A percentile compares a stretch with the other conserved stretches of the same genome.
Evolutionary conservation across 1,284 basidiomycete genomes (phyloP).

Genomic region (Filobasidium uniguttulatum): DNA sequence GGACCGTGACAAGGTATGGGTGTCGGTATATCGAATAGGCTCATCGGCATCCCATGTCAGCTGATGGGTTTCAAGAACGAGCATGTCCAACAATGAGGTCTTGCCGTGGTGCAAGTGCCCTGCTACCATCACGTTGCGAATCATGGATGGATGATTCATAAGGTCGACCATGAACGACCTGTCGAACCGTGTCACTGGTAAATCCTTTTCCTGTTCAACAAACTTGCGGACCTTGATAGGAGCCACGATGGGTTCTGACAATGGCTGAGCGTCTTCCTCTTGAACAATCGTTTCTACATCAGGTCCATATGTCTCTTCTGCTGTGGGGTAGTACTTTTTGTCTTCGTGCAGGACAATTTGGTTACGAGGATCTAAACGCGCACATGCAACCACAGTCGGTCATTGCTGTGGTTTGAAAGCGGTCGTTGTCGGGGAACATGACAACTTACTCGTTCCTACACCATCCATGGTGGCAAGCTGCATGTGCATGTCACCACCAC

Average conservation of each 20-base stretch:
- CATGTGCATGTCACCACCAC: constrained; percentile 26
- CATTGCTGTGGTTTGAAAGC: not conserved
- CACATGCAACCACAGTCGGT: not conserved
- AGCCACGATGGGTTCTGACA: constrained; percentile 88
- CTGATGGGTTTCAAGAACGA: constrained; percentile 92
- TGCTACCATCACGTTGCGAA: constrained; percentile 85
- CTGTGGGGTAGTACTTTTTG: constrained; percentile 94
- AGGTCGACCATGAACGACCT: constrained; percentile 90
- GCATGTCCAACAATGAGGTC: constrained; percentile 90
- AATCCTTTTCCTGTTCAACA: constrained; percentile 79
- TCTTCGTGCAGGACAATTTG: constrained; percentile 91
- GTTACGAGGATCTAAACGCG: constrained; percentile 37
- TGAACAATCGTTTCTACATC: constrained; percentile 95
- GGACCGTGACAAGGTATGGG: constrained; percentile 73
- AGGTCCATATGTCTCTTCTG: constrained; percentile 78
- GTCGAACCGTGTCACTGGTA: constrained; percentile 86
- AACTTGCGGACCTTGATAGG: constrained; percentile 88
- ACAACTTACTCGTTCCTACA: constrained; percentile 9
- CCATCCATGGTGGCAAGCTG: constrained; percentile 20
- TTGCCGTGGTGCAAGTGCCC: constrained; percentile 98
- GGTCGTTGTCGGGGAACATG: not conserved
- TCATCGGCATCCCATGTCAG: constrained; percentile 81
- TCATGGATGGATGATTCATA: constrained; percentile 84
- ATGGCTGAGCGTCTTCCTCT: constrained; percentile 92
- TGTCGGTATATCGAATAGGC: constrained; percentile 85